These are phyloP conservation scores for Phytophthora sp. DNA, from an alignment of 352 stramenopile species.

Conservation along the genomic window DNA sequence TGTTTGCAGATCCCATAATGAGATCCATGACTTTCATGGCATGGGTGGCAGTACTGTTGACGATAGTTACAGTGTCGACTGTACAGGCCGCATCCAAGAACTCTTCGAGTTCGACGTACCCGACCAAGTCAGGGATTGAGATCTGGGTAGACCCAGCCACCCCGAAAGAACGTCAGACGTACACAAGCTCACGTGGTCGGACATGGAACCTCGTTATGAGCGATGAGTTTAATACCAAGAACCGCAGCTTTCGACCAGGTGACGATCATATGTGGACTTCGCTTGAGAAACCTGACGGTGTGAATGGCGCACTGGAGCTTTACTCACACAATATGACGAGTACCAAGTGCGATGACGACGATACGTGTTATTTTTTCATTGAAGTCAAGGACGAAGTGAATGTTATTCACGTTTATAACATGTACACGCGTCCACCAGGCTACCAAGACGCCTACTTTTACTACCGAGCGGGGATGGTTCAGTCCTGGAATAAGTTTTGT, in stretches of 20 bases:
- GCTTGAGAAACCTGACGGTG: constrained; percentile 94
- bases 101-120: constrained; percentile 30
- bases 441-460: constrained; percentile 57
- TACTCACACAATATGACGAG: constrained; percentile 89
- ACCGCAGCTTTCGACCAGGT: constrained; percentile 93
- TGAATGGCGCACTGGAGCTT: constrained; percentile 89
- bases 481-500: constrained; percentile 95
- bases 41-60: constrained; percentile 20
- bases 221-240: constrained; percentile 94
- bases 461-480: constrained; percentile 81
- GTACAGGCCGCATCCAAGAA: constrained; percentile 16
- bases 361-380: constrained; percentile 60
- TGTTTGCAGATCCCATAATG: constrained; percentile 15
- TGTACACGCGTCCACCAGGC: constrained; percentile 51
- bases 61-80: constrained; percentile 3
- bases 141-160: constrained; percentile 73
- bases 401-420: constrained; percentile 60
- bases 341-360: constrained; percentile 55
- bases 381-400: constrained; percentile 46
- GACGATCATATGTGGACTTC: constrained; percentile 95
- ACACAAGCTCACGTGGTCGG: constrained; percentile 50
- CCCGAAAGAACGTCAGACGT: constrained; percentile 40
- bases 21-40: constrained; percentile 19
- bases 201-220: constrained; percentile 88
- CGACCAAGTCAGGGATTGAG: constrained; percentile 41